Conservation (phyloP, 2,329 filamentous ascomycete species). For the Kalmusia sp. region DNA sequence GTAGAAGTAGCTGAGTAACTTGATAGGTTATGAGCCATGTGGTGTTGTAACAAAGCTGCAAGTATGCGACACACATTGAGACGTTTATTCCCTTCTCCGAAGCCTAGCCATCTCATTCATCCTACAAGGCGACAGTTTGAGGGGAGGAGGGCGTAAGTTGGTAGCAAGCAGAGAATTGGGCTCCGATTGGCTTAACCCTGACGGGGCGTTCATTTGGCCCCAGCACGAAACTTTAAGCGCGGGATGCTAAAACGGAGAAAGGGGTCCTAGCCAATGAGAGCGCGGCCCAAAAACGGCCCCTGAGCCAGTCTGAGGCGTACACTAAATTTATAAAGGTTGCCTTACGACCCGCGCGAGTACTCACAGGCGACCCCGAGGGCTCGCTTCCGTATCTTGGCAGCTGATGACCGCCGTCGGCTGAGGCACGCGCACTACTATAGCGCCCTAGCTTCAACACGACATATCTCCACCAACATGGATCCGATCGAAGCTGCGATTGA, state of each 20-base stretch:
- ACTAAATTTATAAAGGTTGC: not conserved
- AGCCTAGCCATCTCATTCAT: too few species aligned
- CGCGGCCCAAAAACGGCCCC: not conserved
- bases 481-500: too few species aligned
- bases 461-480: too few species aligned
- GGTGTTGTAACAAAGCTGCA: too few species aligned
- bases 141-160: not conserved
- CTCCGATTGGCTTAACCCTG: not conserved
- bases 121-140: not conserved
- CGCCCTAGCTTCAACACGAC: too few species aligned
- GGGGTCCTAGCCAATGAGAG: not conserved
- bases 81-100: too few species aligned
- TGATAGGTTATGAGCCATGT: too few species aligned
- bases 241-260: not conserved
- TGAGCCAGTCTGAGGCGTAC: not conserved
- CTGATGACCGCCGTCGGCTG: too few species aligned
- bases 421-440: too few species aligned
- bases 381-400: too few species aligned
- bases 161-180: not conserved
- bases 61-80: too few species aligned
- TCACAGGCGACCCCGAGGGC: not conserved
- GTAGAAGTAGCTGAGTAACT: too few species aligned
- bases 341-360: not conserved
- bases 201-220: not conserved
- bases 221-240: not conserved